Conservation (phyloP, 1,284 basidiomycete species). For the Melanopsichium pennsylvanicum region DNA sequence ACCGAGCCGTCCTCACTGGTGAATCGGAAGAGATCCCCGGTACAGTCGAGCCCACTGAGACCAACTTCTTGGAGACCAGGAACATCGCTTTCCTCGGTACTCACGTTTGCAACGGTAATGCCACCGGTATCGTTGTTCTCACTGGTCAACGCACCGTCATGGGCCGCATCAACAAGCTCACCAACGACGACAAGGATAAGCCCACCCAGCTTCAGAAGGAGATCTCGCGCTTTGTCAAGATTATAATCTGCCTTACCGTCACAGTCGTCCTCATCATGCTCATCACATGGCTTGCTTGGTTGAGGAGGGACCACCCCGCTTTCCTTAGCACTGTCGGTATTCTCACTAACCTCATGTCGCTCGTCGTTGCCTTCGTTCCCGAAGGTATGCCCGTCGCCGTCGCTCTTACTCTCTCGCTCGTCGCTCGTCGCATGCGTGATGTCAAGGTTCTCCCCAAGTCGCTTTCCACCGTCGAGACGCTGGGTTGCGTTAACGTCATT, state of each 20-base stretch:
- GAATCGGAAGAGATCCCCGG: slow-evolving; percentile 71
- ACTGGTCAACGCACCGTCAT: slow-evolving; percentile 71
- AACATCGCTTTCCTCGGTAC: slow-evolving; percentile 76
- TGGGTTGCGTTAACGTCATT: slow-evolving; percentile 74
- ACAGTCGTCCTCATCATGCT: slow-evolving; percentile 69
- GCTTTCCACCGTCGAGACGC: slow-evolving; percentile 74
- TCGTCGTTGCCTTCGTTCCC: slow-evolving; percentile 76
- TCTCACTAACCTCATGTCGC: slow-evolving; percentile 71
- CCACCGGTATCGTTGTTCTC: slow-evolving; percentile 72
- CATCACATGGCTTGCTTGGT: slow-evolving; percentile 70
- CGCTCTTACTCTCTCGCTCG: slow-evolving; percentile 75
- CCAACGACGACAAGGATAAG: slow-evolving; percentile 65
- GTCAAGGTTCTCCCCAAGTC: slow-evolving; percentile 75
- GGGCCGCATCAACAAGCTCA: slow-evolving; percentile 66
- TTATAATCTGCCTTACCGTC: slow-evolving; percentile 70
- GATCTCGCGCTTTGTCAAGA: slow-evolving; percentile 68
- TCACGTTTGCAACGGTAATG: slow-evolving; percentile 72
- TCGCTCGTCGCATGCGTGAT: slow-evolving; percentile 76
- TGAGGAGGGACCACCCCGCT: slow-evolving; percentile 70
- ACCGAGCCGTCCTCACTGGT: slow-evolving; percentile 75
- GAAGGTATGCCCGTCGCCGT: slow-evolving; percentile 76
- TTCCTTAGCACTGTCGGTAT: slow-evolving; percentile 73
- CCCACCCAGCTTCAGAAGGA: slow-evolving; percentile 71
- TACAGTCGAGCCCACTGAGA: slow-evolving; percentile 70
- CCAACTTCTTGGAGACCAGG: slow-evolving; percentile 69